Conservation (phyloP, 352 stramenopile genomes). For the Globisporangium barbulae region DNA sequence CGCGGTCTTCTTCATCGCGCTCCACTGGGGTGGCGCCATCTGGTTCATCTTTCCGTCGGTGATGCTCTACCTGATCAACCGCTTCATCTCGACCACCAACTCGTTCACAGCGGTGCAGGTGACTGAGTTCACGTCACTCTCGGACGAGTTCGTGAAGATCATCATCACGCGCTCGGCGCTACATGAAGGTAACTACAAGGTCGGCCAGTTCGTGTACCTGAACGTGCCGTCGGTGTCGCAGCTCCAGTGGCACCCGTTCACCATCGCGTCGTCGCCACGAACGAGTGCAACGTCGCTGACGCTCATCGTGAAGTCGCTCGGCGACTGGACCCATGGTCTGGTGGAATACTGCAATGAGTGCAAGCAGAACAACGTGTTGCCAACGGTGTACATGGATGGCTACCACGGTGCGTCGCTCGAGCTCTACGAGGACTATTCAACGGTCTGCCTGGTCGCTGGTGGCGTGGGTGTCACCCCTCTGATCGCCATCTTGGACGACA, state of each 20-base stretch:
- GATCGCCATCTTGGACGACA: constrained; percentile 30
- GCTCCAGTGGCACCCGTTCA: constrained; percentile 34
- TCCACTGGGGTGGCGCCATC: constrained; percentile 29
- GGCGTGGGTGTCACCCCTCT: constrained; percentile 28
- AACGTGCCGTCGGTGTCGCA: constrained; percentile 31
- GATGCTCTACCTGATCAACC: constrained; percentile 22
- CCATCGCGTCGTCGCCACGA: constrained; percentile 22
- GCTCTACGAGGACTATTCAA: constrained; percentile 23
- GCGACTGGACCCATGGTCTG: constrained; percentile 23
- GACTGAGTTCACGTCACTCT: constrained; percentile 20
- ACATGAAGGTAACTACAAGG: constrained; percentile 18
- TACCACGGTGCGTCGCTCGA: constrained; percentile 24
- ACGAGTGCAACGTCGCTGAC: constrained; percentile 17
- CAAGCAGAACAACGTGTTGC: constrained; percentile 16
- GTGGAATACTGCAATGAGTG: constrained; percentile 19
- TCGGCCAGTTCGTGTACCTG: constrained; percentile 25
- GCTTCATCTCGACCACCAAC: constrained; percentile 17
- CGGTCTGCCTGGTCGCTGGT: constrained; percentile 21
- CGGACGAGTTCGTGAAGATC: constrained; percentile 23
- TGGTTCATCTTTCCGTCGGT: constrained; percentile 35
- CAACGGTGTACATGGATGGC: constrained; percentile 29
- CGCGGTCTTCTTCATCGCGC: constrained; percentile 21
- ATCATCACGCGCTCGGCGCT: constrained; percentile 10
- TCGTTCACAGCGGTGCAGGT: constrained; percentile 23
- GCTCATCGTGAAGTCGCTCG: constrained; percentile 25